Evolutionary conservation across 2,329 filamentous ascomycete genomes (phyloP), one percentile per base, ranked within the genome.

Genomic region (Oidium heveae): DNA sequence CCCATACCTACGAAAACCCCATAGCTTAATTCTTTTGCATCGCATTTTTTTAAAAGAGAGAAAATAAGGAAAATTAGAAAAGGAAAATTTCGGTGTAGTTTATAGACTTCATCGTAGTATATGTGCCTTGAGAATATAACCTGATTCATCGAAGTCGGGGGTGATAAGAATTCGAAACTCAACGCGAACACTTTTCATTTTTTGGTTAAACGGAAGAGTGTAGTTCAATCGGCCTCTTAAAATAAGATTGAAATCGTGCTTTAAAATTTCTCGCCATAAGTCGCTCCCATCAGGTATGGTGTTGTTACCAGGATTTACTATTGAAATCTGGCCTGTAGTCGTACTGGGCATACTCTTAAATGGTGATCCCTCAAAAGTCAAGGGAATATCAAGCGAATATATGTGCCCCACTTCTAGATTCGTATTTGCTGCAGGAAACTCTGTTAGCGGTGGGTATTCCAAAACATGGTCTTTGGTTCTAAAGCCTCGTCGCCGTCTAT

Each of bases 361-460:
- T 32, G 93, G 87, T 0, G 87, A 89, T 4, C 87, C 84, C 57
- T 94, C 88, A 62, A 96, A 96, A 4, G 77, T 82, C 37, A 98
- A 71, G 0, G 87, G 82, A 54, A 86, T 93, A 65, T 95, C 86
- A 62, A 96, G 91, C 58, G 80, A 75, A 57, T 81, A 80, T 39
- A 96, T 86, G 37, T 84, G 84, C 33, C 91, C 91, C n/a, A 98
- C 78, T 36, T 93, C 74, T 76, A 96, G 87, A 55, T 88, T 94
- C 50, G 86, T 85, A 8, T 83, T 74, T 1, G 72, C 72, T 55
- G 81, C 76, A 2, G 71, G 68, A 58, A 82, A 77, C n/a, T 76
- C 72, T 63, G 86, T 80, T 1, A 67, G 64, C 28, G 66, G 66
- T 28, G 24, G 24, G 24, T 28, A 28, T 28, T 28, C 6, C 24